phyloP scores from a whole-genome alignment of 2,329 filamentous ascomycete genomes.

The Pseudopyricularia cyperi region DNA sequence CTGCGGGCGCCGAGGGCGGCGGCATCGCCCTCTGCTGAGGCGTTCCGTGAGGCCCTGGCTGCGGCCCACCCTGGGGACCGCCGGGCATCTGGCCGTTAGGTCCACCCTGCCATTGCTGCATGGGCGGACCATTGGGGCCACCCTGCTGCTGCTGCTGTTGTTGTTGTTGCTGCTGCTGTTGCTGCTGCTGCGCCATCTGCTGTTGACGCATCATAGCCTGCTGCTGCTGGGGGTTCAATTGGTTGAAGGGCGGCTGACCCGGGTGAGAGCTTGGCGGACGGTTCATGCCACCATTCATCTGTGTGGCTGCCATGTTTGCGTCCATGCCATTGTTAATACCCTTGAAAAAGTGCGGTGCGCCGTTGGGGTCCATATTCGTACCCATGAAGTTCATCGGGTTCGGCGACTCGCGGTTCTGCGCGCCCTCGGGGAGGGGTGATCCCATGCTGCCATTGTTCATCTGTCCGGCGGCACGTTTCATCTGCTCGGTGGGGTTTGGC shows the following conservation, averaged over 20 bases:
- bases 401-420: conserved; percentile 52
- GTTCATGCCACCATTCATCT: conserved; percentile 47
- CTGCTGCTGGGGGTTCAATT: conserved; percentile 48
- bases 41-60: conserved; percentile 46
- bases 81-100: conserved; percentile 26
- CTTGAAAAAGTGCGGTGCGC: conserved; percentile 48
- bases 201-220: conserved; percentile 44
- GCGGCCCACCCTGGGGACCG: conserved; percentile 22
- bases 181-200: conserved; percentile 13
- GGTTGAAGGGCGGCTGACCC: conserved; percentile 37
- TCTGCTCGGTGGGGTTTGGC: conserved; percentile 65
- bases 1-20: conserved; percentile 47
- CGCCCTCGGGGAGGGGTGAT: conserved; percentile 58
- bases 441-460: conserved; percentile 57
- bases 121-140: conserved; percentile 26
- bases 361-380: conserved; percentile 47
- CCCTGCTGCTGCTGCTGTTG: conserved; percentile 18
- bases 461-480: conserved; percentile 66
- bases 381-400: conserved; percentile 49
- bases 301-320: conserved; percentile 37
- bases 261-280: conserved; percentile 59
- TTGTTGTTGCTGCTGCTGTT: conserved; percentile 14
- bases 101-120: conserved; percentile 30
- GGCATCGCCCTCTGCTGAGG: conserved; percentile 63
- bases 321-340: conserved; percentile 35